Evolutionary conservation across 2,329 filamentous ascomycete genomes (phyloP).

Genomic region (Penicillium freii): DNA sequence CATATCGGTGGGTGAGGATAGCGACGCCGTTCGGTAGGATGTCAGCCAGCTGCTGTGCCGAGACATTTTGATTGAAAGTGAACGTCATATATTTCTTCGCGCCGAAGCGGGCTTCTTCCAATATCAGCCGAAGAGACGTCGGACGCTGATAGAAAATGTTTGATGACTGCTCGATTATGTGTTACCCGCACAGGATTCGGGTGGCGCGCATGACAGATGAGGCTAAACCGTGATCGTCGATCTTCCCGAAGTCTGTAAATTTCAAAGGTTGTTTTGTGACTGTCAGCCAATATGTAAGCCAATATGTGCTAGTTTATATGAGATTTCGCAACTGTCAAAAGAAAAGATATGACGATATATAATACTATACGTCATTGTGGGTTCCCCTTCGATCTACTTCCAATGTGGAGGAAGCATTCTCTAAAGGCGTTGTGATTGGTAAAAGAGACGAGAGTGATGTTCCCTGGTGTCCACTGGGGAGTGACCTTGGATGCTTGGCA

Average conservation of each 20-base stretch:
- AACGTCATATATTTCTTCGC: neutral
- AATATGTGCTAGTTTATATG: neutral
- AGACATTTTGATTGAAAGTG: conserved; percentile 7
- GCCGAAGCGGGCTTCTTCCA: neutral
- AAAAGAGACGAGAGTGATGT: neutral
- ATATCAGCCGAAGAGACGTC: neutral
- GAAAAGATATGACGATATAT: neutral
- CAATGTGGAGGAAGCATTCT: neutral
- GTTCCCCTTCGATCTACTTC: conserved; percentile 4
- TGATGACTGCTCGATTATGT: neutral
- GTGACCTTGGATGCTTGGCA: neutral
- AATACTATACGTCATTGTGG: conserved; percentile 10
- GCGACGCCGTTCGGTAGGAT: conserved; percentile 26
- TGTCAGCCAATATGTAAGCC: neutral
- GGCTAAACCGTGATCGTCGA: neutral
- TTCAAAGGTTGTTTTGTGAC: neutral
- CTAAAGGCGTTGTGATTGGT: neutral
- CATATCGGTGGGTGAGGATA: conserved; percentile 21
- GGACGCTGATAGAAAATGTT: neutral
- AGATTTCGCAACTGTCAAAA: neutral
- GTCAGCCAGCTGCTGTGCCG: conserved; percentile 30
- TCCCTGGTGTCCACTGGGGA: neutral
- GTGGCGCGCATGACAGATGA: neutral
- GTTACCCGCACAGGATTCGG: too few relatives aligned
- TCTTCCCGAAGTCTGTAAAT: neutral